phyloP scores from a whole-genome alignment of 306 rosid genomes.

The Cicer yamashitae region DNA sequence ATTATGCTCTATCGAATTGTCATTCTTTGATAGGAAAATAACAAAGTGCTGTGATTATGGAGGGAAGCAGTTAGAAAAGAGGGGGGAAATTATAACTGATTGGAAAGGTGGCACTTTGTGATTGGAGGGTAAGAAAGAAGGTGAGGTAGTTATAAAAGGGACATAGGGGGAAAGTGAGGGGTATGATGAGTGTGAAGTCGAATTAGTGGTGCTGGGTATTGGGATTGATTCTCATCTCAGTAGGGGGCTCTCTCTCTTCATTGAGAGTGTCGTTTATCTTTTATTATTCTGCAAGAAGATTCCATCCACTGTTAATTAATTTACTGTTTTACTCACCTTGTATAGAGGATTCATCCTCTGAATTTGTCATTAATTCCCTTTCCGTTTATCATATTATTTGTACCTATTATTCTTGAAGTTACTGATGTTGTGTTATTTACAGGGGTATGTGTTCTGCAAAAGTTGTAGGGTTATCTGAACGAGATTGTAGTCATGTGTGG shows the following conservation, averaged over 20 bases:
- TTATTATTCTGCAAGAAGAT: no score
- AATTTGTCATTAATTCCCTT: no score
- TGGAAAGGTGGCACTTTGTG: background rate
- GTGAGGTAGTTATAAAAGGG: background rate
- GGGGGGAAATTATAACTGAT: background rate
- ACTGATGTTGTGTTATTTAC: conserved; percentile 2
- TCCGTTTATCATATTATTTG: no score
- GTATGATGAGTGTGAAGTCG: no score
- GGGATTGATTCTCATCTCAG: no score
- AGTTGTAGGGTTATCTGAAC: conserved; percentile 1
- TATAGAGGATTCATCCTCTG: no score
- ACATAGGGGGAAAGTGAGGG: background rate
- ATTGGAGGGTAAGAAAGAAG: background rate
- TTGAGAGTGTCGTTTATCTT: no score
- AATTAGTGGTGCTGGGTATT: no score
- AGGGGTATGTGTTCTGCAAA: conserved; percentile 2
- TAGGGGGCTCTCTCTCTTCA: no score
- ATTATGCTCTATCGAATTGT: background rate
- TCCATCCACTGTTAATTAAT: no score
- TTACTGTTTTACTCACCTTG: no score
- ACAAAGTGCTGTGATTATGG: background rate
- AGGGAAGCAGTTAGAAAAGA: background rate
- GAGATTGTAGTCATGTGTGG: conserved; percentile 10
- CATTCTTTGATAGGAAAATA: background rate
- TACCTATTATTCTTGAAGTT: background rate